Evolutionary conservation across 2,329 filamentous ascomycete species (phyloP), one percentile per base, ranked within the genome.

Genomic region (Calycina marina): DNA sequence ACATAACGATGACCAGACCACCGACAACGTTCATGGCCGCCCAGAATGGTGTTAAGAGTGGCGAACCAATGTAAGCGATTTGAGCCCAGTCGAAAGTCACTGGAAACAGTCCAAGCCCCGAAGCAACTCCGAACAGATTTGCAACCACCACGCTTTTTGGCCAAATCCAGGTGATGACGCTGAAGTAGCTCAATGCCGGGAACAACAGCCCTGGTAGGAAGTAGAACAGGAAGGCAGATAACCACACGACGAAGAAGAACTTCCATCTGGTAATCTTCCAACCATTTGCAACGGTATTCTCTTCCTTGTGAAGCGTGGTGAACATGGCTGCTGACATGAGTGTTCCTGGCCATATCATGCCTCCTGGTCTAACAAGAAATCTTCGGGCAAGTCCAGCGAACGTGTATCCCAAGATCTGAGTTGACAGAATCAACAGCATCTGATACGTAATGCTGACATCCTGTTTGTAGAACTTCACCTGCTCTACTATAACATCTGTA

Each of bases 11-110:
- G 2, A 84, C 72, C 30, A 90, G 62, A 4, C 82, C 83, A 36
- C 77, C 79, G 16, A 90, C 71, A 22, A 90, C 82, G 47, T 90
- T 90, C 56, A 86, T 72, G 6, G 82, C 77, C 25, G 82, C 78
- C 82, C 83, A 85, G 54, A 88, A 90, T 0, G 83, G 83, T 0
- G 83, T 84, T 11, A 90, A 65, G 5, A 92, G 61, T 0, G 80
- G 84, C 4, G 82, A 90, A 11, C 84, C 84, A 45, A 92, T 90
- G 49, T 54, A 77, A 0, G 84, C 83, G 40, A 93, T 77, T 50
- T 93, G 84, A 1, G 81, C 80, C 84, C 84, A 93, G 58, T 93
- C 84, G 48, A 93, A 92, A 0, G 84, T 92, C 46, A 93, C 52
- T 0, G 84, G 84, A 40, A 92, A 84, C 18, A 93, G 58, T 1